Percentiles rank a stretch among this genome's conserved stretches.
These are phyloP conservation scores for Wickerhamiella parazyma DNA, from an alignment of 805 yeast genomes.

Conservation along the genomic window DNA sequence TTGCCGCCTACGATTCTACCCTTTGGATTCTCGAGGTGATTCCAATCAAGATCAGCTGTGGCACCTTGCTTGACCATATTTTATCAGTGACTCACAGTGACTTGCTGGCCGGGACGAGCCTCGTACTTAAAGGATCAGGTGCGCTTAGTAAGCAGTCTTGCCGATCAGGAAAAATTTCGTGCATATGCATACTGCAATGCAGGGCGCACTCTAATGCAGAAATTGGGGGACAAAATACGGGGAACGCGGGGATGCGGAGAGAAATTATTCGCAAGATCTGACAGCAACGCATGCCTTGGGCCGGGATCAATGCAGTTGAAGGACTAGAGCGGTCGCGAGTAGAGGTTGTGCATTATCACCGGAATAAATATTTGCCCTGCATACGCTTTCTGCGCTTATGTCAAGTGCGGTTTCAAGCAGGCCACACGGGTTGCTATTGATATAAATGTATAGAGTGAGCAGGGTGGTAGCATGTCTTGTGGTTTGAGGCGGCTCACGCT, in stretches of 20 bases:
- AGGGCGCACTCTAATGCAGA: not conserved
- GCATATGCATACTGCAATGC: not conserved
- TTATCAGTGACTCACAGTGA: not conserved
- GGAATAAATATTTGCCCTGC: not conserved
- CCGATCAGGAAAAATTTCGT: not conserved
- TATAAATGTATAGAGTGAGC: not conserved
- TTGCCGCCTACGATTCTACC: constrained; percentile 19
- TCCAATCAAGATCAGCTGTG: constrained; percentile 18
- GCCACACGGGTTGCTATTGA: not conserved
- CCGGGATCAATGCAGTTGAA: not conserved
- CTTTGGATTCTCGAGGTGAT: constrained; percentile 15
- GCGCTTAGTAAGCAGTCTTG: not conserved
- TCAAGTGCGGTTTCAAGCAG: not conserved
- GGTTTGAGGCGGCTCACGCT: too few species aligned
- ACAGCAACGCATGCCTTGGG: not conserved
- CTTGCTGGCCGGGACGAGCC: not conserved
- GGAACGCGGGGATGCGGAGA: not conserved
- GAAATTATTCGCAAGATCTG: not conserved
- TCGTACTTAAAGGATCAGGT: not conserved
- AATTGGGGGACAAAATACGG: not conserved
- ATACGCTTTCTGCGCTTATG: not conserved
- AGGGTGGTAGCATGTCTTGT: too few species aligned
- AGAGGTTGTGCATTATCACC: not conserved
- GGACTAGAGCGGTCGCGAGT: too few species aligned
- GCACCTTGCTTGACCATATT: constrained; percentile 16